Percentiles rank a stretch among this genome's conserved stretches.
These are phyloP conservation scores for Hypoxylon perforatum DNA, from an alignment of 495 filamentous ascomycete species.

Conservation along the genomic window DNA sequence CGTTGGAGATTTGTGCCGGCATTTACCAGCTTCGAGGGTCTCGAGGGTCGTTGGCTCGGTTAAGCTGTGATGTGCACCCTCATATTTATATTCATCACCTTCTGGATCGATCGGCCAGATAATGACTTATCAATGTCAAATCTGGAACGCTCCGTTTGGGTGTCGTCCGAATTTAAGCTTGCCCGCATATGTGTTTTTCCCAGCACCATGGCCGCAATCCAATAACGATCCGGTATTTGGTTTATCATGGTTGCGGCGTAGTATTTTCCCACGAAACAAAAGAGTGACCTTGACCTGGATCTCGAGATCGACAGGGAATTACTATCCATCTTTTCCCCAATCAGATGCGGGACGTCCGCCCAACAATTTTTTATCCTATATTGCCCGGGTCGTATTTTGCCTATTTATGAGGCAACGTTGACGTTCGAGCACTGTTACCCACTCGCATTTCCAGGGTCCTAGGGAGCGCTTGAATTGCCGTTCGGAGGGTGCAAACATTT, in stretches of 20 bases:
- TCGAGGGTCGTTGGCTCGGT: conserved; percentile 18
- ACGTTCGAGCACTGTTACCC: conserved; percentile 21
- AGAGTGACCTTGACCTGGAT: conserved; percentile 22
- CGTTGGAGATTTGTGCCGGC: conserved; percentile 2
- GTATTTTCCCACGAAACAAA: conserved; percentile 17
- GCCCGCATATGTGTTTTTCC: conserved; percentile 11
- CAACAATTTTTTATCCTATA: conserved; percentile 38
- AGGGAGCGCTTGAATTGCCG: background rate
- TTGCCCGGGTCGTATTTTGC: conserved; percentile 40
- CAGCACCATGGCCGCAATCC: conserved; percentile 15
- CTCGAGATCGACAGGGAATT: conserved; percentile 25
- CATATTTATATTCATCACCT: conserved; percentile 11
- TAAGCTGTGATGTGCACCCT: conserved; percentile 16
- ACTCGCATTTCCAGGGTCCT: conserved; percentile 3
- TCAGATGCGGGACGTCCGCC: conserved; percentile 21
- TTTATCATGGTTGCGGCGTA: conserved; percentile 27
- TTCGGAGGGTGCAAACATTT: conserved; percentile 14
- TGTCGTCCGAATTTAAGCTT: conserved; percentile 22
- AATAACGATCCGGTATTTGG: conserved; percentile 21
- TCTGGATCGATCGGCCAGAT: conserved; percentile 27
- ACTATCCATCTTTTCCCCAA: conserved; percentile 18
- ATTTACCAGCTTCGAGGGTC: conserved; percentile 7
- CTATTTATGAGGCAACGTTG: conserved; percentile 31
- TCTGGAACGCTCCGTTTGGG: conserved; percentile 26
- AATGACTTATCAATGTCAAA: conserved; percentile 13